phyloP scores from a whole-genome alignment of 73 alveolate species.

The Durusdinium trenchii region DNA sequence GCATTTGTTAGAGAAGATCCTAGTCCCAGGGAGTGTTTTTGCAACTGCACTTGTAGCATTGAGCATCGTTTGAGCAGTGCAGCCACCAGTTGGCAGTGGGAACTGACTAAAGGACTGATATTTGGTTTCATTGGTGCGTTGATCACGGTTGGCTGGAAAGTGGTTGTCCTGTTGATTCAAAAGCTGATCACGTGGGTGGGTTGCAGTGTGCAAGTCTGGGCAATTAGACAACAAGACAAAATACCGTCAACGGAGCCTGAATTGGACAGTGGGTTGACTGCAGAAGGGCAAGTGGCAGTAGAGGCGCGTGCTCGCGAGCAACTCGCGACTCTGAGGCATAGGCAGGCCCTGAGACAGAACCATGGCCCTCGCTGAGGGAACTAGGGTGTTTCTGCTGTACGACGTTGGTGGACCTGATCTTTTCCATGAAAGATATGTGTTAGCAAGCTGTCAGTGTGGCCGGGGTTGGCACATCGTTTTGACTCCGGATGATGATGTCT shows the following conservation, averaged over 20 bases:
- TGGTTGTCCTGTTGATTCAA: neutral
- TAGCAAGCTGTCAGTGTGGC: slow-evolving; percentile 13
- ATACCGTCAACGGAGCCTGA: neutral
- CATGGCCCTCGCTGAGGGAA: slow-evolving; percentile 34
- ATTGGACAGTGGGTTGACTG: neutral
- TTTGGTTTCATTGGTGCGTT: neutral
- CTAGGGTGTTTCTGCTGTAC: slow-evolving; percentile 2
- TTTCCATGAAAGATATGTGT: neutral
- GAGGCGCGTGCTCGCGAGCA: too few relatives aligned
- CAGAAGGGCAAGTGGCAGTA: neutral
- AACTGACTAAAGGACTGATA: neutral
- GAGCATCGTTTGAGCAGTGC: neutral
- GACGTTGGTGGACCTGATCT: neutral
- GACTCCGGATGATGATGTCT: slow-evolving; percentile 6
- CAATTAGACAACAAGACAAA: too few relatives aligned
- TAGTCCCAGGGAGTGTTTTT: neutral
- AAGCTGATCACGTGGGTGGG: neutral
- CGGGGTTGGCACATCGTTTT: slow-evolving; percentile 32
- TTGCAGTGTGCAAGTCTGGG: neutral
- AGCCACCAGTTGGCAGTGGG: neutral
- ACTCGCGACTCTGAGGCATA: neutral
- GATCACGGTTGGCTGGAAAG: neutral
- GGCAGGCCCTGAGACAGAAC: neutral
- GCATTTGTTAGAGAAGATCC: neutral
- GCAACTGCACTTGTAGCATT: neutral